Evolutionary conservation across 1,284 basidiomycete genomes (phyloP).

Genomic region (Sphaerobolus stellatus): DNA sequence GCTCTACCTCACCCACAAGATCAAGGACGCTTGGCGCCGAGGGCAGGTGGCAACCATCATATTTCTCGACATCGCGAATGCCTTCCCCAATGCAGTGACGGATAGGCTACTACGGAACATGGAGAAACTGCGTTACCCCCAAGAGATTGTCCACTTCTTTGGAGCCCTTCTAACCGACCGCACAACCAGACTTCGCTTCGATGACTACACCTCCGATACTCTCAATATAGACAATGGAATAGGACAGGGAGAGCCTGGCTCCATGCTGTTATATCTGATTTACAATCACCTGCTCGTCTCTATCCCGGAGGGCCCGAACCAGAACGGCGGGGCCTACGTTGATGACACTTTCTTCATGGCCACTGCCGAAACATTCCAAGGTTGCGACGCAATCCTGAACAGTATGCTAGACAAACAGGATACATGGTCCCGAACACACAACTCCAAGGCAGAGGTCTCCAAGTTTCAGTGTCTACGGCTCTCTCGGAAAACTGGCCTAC

Average conservation of each 20-base stretch:
- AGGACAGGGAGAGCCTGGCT: conserved; percentile 14
- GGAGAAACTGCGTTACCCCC: not conserved
- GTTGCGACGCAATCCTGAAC: too few relatives aligned
- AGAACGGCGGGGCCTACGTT: too few relatives aligned
- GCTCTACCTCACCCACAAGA: not conserved
- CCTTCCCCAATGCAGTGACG: conserved; percentile 8
- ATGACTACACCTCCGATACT: not conserved
- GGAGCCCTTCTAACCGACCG: not conserved
- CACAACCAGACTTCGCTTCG: conserved; percentile 2
- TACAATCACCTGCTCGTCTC: conserved; percentile 3
- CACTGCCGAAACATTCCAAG: too few relatives aligned
- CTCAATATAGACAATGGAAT: not conserved
- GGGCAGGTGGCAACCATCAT: conserved; percentile 2
- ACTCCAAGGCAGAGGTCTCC: too few relatives aligned
- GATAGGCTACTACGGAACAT: conserved; percentile 4
- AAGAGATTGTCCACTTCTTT: not conserved
- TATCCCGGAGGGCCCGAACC: too few relatives aligned
- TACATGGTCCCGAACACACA: too few relatives aligned
- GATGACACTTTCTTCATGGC: too few relatives aligned
- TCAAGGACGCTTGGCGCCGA: conserved; percentile 8
- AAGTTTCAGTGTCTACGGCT: too few relatives aligned
- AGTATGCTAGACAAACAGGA: too few relatives aligned
- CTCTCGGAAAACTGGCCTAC: too few relatives aligned
- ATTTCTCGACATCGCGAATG: conserved; percentile 9
- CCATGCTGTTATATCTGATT: conserved; percentile 4